Evolutionary conservation across 225 moss, liverwort and hornwort species (phyloP).

Genomic region (Antitrichia curtipendula): DNA sequence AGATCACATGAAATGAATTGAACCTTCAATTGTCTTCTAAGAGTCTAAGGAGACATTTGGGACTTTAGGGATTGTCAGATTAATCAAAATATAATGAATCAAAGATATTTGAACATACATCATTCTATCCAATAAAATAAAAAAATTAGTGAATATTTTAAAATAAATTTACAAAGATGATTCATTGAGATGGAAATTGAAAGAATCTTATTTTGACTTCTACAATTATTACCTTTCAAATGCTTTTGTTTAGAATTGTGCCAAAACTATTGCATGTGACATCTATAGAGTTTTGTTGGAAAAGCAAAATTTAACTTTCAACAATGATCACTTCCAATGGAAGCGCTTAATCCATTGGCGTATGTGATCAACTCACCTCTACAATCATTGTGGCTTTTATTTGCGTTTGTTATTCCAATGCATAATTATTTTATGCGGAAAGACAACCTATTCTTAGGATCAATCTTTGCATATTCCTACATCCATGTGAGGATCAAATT

Average conservation of each 20-base stretch:
- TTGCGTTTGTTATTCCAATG: not conserved
- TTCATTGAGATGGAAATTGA: not conserved
- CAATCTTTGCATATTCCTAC: rapidly evolving
- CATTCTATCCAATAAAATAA: not conserved
- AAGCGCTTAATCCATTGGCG: not conserved
- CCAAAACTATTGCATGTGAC: not conserved
- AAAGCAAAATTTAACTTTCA: not conserved
- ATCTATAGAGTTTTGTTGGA: no score
- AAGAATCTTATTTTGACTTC: not conserved
- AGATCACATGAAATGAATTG: not conserved
- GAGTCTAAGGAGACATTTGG: rapidly evolving
- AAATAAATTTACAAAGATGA: not conserved
- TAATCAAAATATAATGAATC: not conserved
- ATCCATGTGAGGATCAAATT: rapidly evolving
- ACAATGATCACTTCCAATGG: not conserved
- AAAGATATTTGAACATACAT: not conserved
- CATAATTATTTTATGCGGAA: rapidly evolving
- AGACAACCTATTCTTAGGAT: not conserved
- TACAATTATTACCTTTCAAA: not conserved
- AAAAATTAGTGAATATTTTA: no score
- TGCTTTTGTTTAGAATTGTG: not conserved
- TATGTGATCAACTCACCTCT: not conserved
- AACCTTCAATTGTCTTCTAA: rapidly evolving
- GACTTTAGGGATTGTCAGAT: rapidly evolving
- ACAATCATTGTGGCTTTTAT: not conserved